phyloP scores from a whole-genome alignment of 2,329 filamentous ascomycete species.

The Fonsecaea erecta region DNA sequence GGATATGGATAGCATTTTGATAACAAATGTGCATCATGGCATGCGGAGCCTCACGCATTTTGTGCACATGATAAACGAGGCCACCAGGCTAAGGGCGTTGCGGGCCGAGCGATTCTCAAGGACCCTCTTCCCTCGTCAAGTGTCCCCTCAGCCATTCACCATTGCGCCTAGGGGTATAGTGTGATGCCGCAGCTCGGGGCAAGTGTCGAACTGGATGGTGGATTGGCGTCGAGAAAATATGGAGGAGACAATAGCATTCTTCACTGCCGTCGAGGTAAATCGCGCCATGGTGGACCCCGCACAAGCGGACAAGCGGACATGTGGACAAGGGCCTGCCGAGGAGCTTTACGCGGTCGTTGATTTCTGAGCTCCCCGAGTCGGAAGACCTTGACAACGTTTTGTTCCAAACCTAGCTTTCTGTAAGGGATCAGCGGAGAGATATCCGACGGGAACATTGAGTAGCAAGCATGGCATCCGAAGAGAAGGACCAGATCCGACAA shows the following conservation, averaged over 20 bases:
- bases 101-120: not conserved
- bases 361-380: not conserved
- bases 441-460: not conserved
- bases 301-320: not conserved
- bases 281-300: not conserved
- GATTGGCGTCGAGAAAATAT: not conserved
- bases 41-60: not conserved
- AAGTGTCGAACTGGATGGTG: not conserved
- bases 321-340: not conserved
- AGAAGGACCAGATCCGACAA: slow-evolving; percentile 21
- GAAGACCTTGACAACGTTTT: not conserved
- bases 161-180: not conserved
- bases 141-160: not conserved
- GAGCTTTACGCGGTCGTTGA: not conserved
- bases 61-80: not conserved
- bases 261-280: not conserved
- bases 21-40: not conserved
- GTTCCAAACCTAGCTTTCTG: not conserved
- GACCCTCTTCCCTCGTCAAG: not conserved
- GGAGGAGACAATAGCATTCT: not conserved
- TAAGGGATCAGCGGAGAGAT: not conserved
- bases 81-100: not conserved
- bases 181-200: not conserved
- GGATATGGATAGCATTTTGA: not conserved
- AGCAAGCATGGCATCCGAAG: slow-evolving; percentile 12